Evolutionary conservation across 257 asterid species (phyloP), one percentile per base, ranked within the genome.

Genomic region (Misopates orontium): DNA sequence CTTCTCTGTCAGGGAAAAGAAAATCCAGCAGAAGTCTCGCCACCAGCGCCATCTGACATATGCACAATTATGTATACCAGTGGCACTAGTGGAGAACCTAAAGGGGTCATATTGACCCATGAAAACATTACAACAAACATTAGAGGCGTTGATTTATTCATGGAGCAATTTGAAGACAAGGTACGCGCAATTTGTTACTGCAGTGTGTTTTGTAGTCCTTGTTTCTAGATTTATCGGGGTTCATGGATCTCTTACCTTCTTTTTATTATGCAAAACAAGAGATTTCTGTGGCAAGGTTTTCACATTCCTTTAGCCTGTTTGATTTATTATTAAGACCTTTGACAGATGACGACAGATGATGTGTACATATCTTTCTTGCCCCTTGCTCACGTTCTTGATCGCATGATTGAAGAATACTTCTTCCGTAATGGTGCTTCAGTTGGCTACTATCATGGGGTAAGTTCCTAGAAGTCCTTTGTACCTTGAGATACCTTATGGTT

Each of bases 311-410:
- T 47, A 28, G 36, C 24, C 10, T 41, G 40, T 53, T 19, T 56
- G 52, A 42, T 19, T 57, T 56, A 18, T 54, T 25, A 32, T 32
- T 23, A 36, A 42, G 42, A 39, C 47, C 55, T 64, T 71, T 62
- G 55, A 63, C 68, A 93, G 99, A 93, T 93, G 99, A 84, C 99
- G 4, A 85, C 72, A 65, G 83, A 90, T 58, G 99, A 93, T 71
- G 97, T 93, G 56, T 93, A 93, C 77, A 93, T 93, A 83, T 93
- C 99, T 5, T 93, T 93, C 79, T 83, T 93, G 16, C 99, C 99
- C 51, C 96, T 93, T 28, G 99, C 99, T 67, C 99, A 93, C 84
- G 83, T 93, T 77, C 99, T 93, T 75, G 99, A 93, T 71, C 95
- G 96, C 75, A 84, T 90, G 95, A 93, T 93, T 40, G 99, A 93